Base-by-base conservation (phyloP, 257 asterid species). In the Forsythia suspensa region DNA sequence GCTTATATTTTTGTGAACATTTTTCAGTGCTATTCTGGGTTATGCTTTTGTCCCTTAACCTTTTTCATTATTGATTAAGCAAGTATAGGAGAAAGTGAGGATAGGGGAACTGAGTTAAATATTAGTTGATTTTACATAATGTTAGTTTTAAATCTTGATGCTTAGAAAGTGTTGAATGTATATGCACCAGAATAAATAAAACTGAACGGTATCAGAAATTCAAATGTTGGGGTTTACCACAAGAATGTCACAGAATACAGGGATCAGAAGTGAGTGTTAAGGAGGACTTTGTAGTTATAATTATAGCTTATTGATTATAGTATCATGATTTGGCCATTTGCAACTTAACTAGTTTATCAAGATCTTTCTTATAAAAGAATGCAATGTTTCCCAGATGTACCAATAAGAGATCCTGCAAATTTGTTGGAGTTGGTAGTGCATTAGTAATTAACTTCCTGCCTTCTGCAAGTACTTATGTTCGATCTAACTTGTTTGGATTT, bases 321-420 rank as follows among this genome's bases (percentile, higher is more conserved):
- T 20, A 21, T 76, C 36, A 65, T 37, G 40, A 61, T 73, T 66
- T 59, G 21, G 59, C 57, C 15, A 16, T 6, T 74, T 79, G 8
- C 73, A 48, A 37, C 46, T 69, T 71, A 11, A 61, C 13, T 44
- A 16, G 70, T 71, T 57, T 51, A 57, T 42, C 71, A 69, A 59
- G 52, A 59, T 46, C 21, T 80, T 73, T 52, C 72, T 44, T 39
- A 48, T 46, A 44, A 9, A 48, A 61, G 69, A 76, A 83, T 40
- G 38, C 4, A 29, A 8, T 36, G 21, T 29, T 34, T n/a, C 70
- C 46, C 76, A 2, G 8, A 29, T 63, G 70, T 38, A 3, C 40
- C 72, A 51, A 29, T 36, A 34, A 11, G 41, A 55, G 51, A 72
- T n/a, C 39, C 51, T 43, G 48, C 15, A 69, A 6, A 67, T 67